These are phyloP conservation scores for Rutstroemia sp. DNA, from an alignment of 2,329 filamentous ascomycete species.

Conservation along the genomic window DNA sequence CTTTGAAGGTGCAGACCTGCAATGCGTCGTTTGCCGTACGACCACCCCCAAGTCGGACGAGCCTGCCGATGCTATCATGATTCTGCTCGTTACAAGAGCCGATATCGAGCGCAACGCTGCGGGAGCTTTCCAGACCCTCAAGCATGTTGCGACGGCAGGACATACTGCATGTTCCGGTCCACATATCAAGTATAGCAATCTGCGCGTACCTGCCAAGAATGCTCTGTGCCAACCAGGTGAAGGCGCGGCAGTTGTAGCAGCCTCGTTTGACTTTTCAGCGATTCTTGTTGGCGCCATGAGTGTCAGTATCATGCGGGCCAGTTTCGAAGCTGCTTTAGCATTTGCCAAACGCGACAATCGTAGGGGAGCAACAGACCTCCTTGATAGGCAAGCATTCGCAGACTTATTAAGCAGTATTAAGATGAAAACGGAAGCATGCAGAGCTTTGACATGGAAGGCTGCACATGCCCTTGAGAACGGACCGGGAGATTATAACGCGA, in stretches of 20 bases:
- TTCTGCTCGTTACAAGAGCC: slow-evolving; percentile 42
- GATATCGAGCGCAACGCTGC: slow-evolving; percentile 38
- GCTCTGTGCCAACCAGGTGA: slow-evolving; percentile 38
- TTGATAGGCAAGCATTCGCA: slow-evolving; percentile 32
- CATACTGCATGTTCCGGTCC: slow-evolving; percentile 42
- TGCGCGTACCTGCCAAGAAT: slow-evolving; percentile 40
- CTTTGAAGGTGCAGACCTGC: slow-evolving; percentile 41
- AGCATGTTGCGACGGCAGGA: slow-evolving; percentile 38
- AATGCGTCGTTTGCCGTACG: slow-evolving; percentile 43
- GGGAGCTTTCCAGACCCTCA: slow-evolving; percentile 38
- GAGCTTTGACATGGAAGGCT: slow-evolving; percentile 46
- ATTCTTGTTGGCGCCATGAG: slow-evolving; percentile 47
- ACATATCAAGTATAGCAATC: slow-evolving; percentile 39
- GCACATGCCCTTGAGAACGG: slow-evolving; percentile 34
- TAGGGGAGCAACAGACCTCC: slow-evolving; percentile 31
- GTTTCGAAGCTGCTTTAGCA: slow-evolving; percentile 42
- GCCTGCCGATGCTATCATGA: slow-evolving; percentile 35
- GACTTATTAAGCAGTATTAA: slow-evolving; percentile 46
- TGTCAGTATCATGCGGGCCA: slow-evolving; percentile 44
- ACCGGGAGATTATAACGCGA: slow-evolving; percentile 24
- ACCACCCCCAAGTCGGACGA: slow-evolving; percentile 17
- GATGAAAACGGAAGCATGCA: slow-evolving; percentile 41
- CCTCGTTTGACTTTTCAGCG: slow-evolving; percentile 34
- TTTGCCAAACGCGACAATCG: slow-evolving; percentile 42
- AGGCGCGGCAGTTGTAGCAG: slow-evolving; percentile 36